phyloP scores from a whole-genome alignment of 2,329 filamentous ascomycete genomes.

The Lecanicillium sp. region DNA sequence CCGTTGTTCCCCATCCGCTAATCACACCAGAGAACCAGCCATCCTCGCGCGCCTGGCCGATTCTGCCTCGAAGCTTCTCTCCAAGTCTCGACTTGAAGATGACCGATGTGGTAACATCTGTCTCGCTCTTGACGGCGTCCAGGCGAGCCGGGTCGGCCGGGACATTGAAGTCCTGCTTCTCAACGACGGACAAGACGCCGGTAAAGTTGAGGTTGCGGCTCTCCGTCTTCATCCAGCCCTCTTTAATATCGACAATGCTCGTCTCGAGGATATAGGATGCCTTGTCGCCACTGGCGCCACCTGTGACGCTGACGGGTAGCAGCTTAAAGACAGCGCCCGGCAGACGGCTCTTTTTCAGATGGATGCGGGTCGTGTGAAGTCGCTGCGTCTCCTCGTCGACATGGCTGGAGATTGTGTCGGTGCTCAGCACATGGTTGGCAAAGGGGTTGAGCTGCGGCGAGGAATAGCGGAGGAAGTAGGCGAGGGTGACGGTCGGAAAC shows the following conservation, averaged over 20 bases:
- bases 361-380: slow-evolving; percentile 70
- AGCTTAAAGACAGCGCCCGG: slow-evolving; percentile 69
- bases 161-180: slow-evolving; percentile 61
- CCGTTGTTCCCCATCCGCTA: slow-evolving; percentile 55
- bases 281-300: slow-evolving; percentile 56
- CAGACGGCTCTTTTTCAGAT: slow-evolving; percentile 74
- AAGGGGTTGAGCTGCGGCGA: slow-evolving; percentile 66
- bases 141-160: slow-evolving; percentile 20
- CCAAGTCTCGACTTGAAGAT: slow-evolving; percentile 66
- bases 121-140: slow-evolving; percentile 30
- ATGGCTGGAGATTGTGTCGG: slow-evolving; percentile 69
- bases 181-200: slow-evolving; percentile 69
- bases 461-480: slow-evolving; percentile 84
- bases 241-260: slow-evolving; percentile 68
- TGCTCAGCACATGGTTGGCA: slow-evolving; percentile 72
- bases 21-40: slow-evolving; percentile 47
- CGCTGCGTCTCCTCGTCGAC: slow-evolving; percentile 68
- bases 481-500: slow-evolving; percentile 78
- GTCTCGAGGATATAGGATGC: slow-evolving; percentile 76
- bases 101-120: slow-evolving; percentile 66
- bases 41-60: slow-evolving; percentile 38
- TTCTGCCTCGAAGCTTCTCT: slow-evolving; percentile 53
- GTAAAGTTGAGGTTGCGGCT: slow-evolving; percentile 77
- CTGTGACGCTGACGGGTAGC: slow-evolving; percentile 61
- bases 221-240: slow-evolving; percentile 79